These are phyloP conservation scores for Fusarium udum DNA, from an alignment of 2,329 filamentous ascomycete species.

Conservation along the genomic window DNA sequence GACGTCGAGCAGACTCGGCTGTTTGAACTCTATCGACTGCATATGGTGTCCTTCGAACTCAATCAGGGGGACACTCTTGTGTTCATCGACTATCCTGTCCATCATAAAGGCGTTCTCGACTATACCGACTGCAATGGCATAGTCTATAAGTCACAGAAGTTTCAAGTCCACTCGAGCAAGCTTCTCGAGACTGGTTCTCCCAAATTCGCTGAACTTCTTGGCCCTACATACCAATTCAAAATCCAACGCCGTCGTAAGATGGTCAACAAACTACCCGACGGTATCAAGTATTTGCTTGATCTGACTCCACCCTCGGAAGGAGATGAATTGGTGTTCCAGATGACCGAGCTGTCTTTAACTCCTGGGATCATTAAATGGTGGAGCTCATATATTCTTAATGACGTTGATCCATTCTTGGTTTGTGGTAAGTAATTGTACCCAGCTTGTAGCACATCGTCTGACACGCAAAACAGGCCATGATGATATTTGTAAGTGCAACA, in stretches of 20 bases:
- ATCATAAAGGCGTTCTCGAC: constrained; percentile 20
- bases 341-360: constrained; percentile 68
- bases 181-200: constrained; percentile 58
- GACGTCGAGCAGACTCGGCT: constrained; percentile 37
- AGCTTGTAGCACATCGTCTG: neutral
- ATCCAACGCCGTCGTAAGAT: constrained; percentile 51
- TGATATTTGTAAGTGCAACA: constrained; percentile 50
- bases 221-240: constrained; percentile 53
- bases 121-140: constrained; percentile 50
- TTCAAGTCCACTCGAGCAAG: constrained; percentile 58
- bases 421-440: neutral
- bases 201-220: constrained; percentile 58
- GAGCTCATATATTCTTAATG: constrained; percentile 49
- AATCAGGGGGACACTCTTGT: constrained; percentile 56
- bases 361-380: constrained; percentile 66
- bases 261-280: constrained; percentile 49
- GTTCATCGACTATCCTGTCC: constrained; percentile 52
- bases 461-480: constrained; percentile 50
- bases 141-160: constrained; percentile 47
- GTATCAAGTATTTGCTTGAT: constrained; percentile 68
- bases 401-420: constrained; percentile 45
- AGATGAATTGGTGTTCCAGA: constrained; percentile 68
- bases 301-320: constrained; percentile 70
- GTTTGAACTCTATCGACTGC: constrained; percentile 43
- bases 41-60: constrained; percentile 42